A percentile compares a stretch with the other conserved stretches of the same genome.
Conservation (phyloP, 2,329 filamentous ascomycete species). For the Paradendryphiella salina region DNA sequence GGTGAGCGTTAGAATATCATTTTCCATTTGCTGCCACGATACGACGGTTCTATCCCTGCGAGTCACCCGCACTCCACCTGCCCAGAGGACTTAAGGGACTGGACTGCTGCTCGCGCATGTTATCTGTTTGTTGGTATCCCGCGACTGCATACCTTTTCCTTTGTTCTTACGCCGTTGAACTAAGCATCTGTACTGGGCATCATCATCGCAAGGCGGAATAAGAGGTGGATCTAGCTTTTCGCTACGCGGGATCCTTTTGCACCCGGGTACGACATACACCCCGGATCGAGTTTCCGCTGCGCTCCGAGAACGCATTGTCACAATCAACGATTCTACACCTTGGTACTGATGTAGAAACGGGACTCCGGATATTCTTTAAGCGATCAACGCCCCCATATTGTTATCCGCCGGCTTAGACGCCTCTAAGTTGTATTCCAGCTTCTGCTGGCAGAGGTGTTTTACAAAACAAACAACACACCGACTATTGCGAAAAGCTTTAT, state of each 20-base stretch:
- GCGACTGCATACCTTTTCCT: slow-evolving; percentile 9
- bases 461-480: slow-evolving; percentile 19
- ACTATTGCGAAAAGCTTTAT: slow-evolving; percentile 13
- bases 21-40: slow-evolving; percentile 42
- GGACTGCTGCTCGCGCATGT: slow-evolving; percentile 35
- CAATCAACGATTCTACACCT: slow-evolving; percentile 22
- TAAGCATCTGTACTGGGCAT: slow-evolving; percentile 16
- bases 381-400: slow-evolving; percentile 20
- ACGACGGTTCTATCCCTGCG: slow-evolving; percentile 38
- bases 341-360: slow-evolving; percentile 42
- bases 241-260: slow-evolving; percentile 27
- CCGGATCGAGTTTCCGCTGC: slow-evolving; percentile 31
- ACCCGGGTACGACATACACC: slow-evolving; percentile 23
- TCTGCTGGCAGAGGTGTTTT: slow-evolving; percentile 44
- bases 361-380: slow-evolving; percentile 27
- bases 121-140: slow-evolving; percentile 25
- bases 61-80: slow-evolving; percentile 35
- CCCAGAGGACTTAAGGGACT: slow-evolving; percentile 41
- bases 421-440: slow-evolving; percentile 30
- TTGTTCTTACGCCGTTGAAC: slow-evolving; percentile 5
- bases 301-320: slow-evolving; percentile 41
- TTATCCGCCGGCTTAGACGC: slow-evolving; percentile 22
- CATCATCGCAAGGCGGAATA: slow-evolving; percentile 15
- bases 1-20: slow-evolving; percentile 43
- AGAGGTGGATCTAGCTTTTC: slow-evolving; percentile 31